A percentile compares a stretch with the other conserved stretches of the same genome.
phyloP scores from a whole-genome alignment of 306 rosid genomes.

The Pterocarpus santalinus region DNA sequence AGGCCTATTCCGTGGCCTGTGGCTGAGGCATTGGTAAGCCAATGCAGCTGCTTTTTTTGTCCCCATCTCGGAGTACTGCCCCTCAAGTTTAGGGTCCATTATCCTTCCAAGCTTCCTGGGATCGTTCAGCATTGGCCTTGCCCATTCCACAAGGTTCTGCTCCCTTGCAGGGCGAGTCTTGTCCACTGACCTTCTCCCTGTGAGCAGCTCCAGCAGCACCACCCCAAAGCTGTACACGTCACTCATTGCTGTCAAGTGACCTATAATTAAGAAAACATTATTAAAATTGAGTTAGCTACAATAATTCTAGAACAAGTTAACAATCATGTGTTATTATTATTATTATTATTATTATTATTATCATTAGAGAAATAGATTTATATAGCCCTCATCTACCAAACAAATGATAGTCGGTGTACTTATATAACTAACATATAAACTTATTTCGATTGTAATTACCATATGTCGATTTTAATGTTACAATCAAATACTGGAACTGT shows the following conservation, averaged over 20 bases:
- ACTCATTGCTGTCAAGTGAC: constrained; percentile 94
- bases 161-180: constrained; percentile 68
- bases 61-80: constrained; percentile 77
- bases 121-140: constrained; percentile 81
- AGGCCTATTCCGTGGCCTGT: constrained; percentile 78
- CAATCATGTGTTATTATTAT: background rate
- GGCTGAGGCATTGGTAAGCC: constrained; percentile 87
- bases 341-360: background rate
- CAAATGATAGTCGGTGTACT: no score
- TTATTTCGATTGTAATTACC: no score
- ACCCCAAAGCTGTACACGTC: constrained; percentile 97
- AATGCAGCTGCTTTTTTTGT: constrained; percentile 79
- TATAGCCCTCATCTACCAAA: no score
- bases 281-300: constrained; percentile 12
- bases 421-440: no score
- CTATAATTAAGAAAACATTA: constrained; percentile 38
- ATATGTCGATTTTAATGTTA: no score
- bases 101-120: constrained; percentile 64
- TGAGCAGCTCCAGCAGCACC: constrained; percentile 73
- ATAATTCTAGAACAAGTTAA: background rate
- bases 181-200: constrained; percentile 85
- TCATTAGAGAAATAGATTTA: no score
- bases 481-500: no score
- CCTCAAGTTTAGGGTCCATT: constrained; percentile 88
- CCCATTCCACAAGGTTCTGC: constrained; percentile 85